Conservation (phyloP, 129 eudicot genomes). For the Gnaphalium uliginosum region DNA sequence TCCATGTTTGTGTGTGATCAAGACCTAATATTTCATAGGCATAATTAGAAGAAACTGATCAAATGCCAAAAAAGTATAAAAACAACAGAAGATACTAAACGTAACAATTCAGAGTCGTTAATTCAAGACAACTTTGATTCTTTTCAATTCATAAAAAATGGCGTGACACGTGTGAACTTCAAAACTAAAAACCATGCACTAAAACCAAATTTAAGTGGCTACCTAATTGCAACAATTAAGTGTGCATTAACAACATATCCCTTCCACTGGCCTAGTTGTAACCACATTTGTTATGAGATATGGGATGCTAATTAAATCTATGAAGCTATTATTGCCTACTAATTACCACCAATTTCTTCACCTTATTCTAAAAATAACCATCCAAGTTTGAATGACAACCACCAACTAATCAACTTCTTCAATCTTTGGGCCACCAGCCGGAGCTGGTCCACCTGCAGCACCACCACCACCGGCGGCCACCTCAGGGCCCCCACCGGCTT, state of each 20-base stretch:
- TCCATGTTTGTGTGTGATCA: too few species aligned
- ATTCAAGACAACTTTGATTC: neutral
- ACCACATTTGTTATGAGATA: neutral
- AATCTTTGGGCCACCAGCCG: conserved; percentile 36
- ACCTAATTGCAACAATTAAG: neutral
- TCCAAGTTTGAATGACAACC: neutral
- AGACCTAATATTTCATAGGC: too few species aligned
- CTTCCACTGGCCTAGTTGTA: neutral
- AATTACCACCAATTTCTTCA: neutral
- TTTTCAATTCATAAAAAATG: neutral
- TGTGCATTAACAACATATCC: neutral
- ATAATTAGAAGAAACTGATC: neutral
- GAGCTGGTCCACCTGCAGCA: conserved; percentile 19
- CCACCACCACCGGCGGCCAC: conserved; percentile 24
- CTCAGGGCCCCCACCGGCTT: conserved; percentile 46
- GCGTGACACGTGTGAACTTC: neutral
- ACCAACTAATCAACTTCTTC: conserved; percentile 36
- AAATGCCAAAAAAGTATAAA: neutral
- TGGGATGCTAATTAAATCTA: neutral
- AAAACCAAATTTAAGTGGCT: neutral
- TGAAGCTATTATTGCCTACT: conserved; percentile 27
- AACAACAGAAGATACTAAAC: too few species aligned
- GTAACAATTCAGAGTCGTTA: too few species aligned
- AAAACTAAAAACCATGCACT: neutral
- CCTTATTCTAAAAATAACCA: neutral